Percentiles rank a stretch among this genome's conserved stretches.
phyloP scores from a whole-genome alignment of 1,284 basidiomycete species.

The Cronartium quercuum region DNA sequence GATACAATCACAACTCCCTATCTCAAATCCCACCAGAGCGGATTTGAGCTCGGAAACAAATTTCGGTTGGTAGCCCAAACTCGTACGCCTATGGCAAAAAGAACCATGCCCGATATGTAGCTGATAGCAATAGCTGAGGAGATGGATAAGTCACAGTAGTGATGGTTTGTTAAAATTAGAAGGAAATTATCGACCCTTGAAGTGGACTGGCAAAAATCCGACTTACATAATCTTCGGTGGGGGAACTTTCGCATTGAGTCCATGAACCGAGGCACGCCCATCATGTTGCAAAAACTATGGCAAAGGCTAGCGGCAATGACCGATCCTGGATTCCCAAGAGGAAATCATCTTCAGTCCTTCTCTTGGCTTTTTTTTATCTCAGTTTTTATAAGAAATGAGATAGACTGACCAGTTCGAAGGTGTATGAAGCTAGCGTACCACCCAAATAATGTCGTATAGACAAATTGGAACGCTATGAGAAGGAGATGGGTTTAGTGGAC shows the following conservation, averaged over 20 bases:
- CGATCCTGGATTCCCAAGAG: constrained; percentile 44
- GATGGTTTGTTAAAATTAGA: no score
- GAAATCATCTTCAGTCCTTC: constrained; percentile 4
- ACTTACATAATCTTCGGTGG: constrained; percentile 51
- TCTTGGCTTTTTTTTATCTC: background rate
- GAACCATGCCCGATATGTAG: no score
- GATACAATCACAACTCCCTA: no score
- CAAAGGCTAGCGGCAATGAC: constrained; percentile 59
- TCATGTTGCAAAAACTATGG: constrained; percentile 86
- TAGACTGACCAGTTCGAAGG: constrained; percentile 64
- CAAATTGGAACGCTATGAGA: constrained; percentile 11
- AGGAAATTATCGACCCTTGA: no score
- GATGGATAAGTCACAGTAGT: no score
- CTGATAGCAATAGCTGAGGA: no score
- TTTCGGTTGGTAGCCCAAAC: no score
- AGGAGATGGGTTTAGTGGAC: background rate
- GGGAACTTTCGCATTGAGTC: constrained; percentile 52
- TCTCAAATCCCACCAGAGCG: no score
- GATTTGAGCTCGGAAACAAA: no score
- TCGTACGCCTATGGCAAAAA: no score
- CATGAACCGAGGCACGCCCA: constrained; percentile 69
- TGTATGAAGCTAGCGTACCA: constrained; percentile 63
- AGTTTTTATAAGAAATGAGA: no score
- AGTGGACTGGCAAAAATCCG: no score
- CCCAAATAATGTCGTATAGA: constrained; percentile 35